Evolutionary conservation across 768 basidiomycete genomes (phyloP), one percentile per base, ranked within the genome.

Genomic region (Sarcomyxa edulis): DNA sequence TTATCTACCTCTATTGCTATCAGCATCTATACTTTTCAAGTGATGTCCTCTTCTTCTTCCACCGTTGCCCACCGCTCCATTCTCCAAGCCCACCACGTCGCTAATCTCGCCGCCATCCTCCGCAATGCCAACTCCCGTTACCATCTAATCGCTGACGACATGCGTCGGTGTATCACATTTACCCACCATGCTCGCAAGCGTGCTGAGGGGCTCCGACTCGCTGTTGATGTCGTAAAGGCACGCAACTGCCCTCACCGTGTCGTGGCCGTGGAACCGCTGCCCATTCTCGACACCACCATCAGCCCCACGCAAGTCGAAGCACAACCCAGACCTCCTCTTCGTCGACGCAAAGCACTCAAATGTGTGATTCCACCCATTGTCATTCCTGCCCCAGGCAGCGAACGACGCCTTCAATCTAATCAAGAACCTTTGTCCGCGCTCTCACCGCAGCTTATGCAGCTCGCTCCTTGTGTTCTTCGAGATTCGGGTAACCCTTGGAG

Each of bases 131-230:
- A 76, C 52, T 50, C 46, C 3, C 66, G 60, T 32, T 68, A 71
- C 52, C 28, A 47, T 22, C 47, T 44, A 14, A 52, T 72, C 38
- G 72, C 74, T 3, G 50, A 52, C 22, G 49, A 52, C 26, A 51
- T 61, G 18, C 72, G 75, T 34, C 47, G 46, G 16, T 42, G 56
- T 3, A 52, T 57, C 5, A 54, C 33, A 7, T 65, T 60, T 11
- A 71, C 71, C 0, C 46, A 63, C 43, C 72, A 71, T 48, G 78
- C 78, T 7, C 69, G 66, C 39, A 62, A 52, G n/a, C 69, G 59
- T 18, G 78, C 78, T 4, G 47, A 43, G 9, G 42, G 43, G 10
- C 63, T 71, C n/a, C 62, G 67, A 20, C 71, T 80, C 23, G 47
- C 42, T 5, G 56, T 81, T 33, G 61, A 72, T 54, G 64, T 69